These are phyloP conservation scores for Suillus luteus DNA, from an alignment of 768 basidiomycete species.

Conservation along the genomic window DNA sequence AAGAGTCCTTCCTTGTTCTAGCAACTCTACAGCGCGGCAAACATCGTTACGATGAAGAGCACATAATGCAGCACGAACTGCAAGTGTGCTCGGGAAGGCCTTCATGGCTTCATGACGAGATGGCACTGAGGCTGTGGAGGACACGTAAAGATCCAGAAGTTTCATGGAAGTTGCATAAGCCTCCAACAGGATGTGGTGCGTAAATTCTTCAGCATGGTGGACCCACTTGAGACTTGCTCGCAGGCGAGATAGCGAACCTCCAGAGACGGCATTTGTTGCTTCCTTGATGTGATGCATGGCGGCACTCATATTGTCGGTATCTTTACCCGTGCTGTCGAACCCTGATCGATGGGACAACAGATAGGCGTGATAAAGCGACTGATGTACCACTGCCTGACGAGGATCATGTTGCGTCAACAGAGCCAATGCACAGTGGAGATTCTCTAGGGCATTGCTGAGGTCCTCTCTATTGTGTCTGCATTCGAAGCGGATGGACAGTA, in stretches of 20 bases:
- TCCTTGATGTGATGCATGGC: not conserved
- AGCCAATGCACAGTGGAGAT: too few relatives aligned
- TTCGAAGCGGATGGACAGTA: not conserved
- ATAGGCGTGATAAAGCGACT: not conserved
- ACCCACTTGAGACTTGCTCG: not conserved
- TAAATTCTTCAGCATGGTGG: not conserved
- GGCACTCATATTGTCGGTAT: not conserved
- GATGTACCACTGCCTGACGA: not conserved
- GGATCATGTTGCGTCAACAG: not conserved
- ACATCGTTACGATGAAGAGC: slow-evolving; percentile 3
- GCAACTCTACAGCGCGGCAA: slow-evolving; percentile 28
- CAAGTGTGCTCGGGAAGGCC: slow-evolving; percentile 4
- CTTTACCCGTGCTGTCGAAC: not conserved
- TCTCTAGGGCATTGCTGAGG: slow-evolving; percentile 3
- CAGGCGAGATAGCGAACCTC: too few relatives aligned
- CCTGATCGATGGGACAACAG: slow-evolving; percentile 10
- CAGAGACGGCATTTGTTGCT: not conserved
- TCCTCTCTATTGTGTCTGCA: not conserved
- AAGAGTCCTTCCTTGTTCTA: slow-evolving; percentile 33
- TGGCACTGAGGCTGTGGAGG: slow-evolving; percentile 1
- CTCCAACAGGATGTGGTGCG: not conserved
- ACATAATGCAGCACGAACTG: slow-evolving; percentile 19
- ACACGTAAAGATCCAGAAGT: slow-evolving; percentile 12
- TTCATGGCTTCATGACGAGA: not conserved
- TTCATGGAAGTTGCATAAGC: slow-evolving; percentile 8